These are phyloP conservation scores for Cryptosporidium tyzzeri DNA, from an alignment of 169 alveolate genomes.

Conservation along the genomic window DNA sequence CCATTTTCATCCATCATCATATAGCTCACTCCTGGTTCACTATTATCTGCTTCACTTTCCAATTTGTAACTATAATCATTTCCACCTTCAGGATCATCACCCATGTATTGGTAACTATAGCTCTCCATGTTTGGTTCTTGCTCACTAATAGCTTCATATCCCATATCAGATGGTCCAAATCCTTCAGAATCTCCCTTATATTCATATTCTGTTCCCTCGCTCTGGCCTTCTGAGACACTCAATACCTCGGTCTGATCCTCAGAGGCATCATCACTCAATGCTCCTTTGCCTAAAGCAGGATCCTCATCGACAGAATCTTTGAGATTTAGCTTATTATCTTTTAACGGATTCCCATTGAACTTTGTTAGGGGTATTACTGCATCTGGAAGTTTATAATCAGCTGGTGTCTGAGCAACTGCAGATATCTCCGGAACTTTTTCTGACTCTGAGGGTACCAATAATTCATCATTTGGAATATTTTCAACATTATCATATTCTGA, in stretches of 20 bases:
- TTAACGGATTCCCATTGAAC: background rate
- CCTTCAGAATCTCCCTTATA: slow-evolving; percentile 48
- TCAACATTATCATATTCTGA: background rate
- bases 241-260: slow-evolving; percentile 53
- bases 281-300: slow-evolving; percentile 1
- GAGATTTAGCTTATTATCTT: background rate
- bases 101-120: slow-evolving; percentile 27
- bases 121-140: slow-evolving; percentile 16
- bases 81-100: background rate
- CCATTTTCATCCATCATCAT: slow-evolving; percentile 23
- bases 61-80: background rate
- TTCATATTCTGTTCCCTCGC: slow-evolving; percentile 47
- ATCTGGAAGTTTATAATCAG: slow-evolving; percentile 70
- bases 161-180: slow-evolving; percentile 62
- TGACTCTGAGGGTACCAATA: background rate
- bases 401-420: slow-evolving; percentile 73
- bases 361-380: slow-evolving; percentile 47
- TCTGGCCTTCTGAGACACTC: slow-evolving; percentile 6
- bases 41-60: slow-evolving; percentile 15
- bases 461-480: background rate
- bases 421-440: slow-evolving; percentile 2
- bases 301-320: slow-evolving; percentile 1
- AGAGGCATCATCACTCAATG: background rate
- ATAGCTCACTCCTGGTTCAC: slow-evolving; percentile 56
- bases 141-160: slow-evolving; percentile 38